A percentile compares a stretch with the other conserved stretches of the same genome.
Conservation (phyloP, 768 basidiomycete species). For the Panus rudis region DNA sequence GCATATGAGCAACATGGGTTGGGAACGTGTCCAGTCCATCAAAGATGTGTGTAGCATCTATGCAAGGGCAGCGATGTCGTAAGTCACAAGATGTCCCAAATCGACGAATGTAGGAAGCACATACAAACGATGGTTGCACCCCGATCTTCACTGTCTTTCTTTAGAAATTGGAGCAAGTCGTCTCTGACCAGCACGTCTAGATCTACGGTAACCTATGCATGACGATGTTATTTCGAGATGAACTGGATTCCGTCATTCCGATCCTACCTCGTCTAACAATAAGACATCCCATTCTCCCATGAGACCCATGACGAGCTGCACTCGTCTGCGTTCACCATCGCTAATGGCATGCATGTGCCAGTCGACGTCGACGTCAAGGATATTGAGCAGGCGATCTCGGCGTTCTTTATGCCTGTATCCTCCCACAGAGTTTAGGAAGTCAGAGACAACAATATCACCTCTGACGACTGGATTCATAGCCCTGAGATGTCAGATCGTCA, state of each 20-base stretch:
- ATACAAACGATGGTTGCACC: conserved; percentile 84
- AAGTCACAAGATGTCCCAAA: conserved; percentile 4
- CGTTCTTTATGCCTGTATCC: conserved; percentile 91
- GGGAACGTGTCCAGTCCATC: conserved; percentile 90
- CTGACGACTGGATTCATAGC: conserved; percentile 97
- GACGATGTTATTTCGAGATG: too few species aligned
- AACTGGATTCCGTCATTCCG: background rate
- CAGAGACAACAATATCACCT: conserved; percentile 85
- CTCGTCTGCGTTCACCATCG: conserved; percentile 88
- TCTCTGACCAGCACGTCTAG: conserved; percentile 92
- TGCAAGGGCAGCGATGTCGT: conserved; percentile 6
- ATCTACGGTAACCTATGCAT: conserved; percentile 98
- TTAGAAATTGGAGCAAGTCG: conserved; percentile 84
- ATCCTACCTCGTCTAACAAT: conserved; percentile 81
- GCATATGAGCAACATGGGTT: conserved; percentile 89
- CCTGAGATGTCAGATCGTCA: conserved; percentile 34
- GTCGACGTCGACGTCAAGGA: conserved; percentile 90
- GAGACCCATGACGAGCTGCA: conserved; percentile 93
- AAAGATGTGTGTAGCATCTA: conserved; percentile 96
- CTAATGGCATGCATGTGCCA: conserved; percentile 97
- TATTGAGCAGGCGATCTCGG: conserved; percentile 78
- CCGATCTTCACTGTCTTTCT: conserved; percentile 69
- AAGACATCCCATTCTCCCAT: conserved; percentile 94
- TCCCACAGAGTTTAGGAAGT: conserved; percentile 95
- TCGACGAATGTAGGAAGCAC: conserved; percentile 19